phyloP scores from a whole-genome alignment of 345 rosid genomes.

The Melaleuca quinquenervia region DNA sequence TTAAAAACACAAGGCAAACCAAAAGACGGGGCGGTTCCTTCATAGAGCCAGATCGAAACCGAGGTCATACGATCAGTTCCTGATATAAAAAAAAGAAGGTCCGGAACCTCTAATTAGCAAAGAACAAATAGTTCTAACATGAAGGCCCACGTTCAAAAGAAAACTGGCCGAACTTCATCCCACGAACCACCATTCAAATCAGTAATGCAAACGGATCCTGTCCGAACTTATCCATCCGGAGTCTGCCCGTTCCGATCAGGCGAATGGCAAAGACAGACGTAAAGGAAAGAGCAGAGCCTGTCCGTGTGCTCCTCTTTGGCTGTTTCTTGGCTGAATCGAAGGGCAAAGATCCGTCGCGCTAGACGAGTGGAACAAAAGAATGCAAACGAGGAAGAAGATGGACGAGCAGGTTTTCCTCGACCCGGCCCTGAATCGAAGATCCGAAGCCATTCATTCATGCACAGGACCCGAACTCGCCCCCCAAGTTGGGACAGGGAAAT shows the following conservation, averaged over 20 bases:
- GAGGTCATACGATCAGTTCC: too few species aligned
- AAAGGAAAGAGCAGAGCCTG: neutral
- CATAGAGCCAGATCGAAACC: too few species aligned
- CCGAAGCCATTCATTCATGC: neutral
- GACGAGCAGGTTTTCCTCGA: neutral
- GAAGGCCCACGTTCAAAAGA: too few species aligned
- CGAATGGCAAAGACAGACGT: neutral
- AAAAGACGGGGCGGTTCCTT: neutral
- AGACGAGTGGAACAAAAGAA: neutral
- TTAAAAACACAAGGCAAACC: neutral
- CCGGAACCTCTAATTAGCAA: too few species aligned
- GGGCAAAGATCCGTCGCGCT: neutral
- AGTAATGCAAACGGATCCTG: neutral
- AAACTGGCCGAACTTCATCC: neutral
- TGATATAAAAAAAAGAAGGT: too few species aligned
- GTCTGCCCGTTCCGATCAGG: neutral
- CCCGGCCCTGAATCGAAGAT: too few species aligned
- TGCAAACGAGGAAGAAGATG: neutral
- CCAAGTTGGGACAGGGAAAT: neutral
- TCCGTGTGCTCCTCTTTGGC: neutral
- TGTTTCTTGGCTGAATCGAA: neutral
- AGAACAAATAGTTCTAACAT: too few species aligned
- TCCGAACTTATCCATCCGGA: neutral
- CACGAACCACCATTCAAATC: neutral
- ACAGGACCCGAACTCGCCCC: neutral